Evolutionary conservation across 371 early-diverging fungal genomes (phyloP).

Genomic region (Mucor mucedo): DNA sequence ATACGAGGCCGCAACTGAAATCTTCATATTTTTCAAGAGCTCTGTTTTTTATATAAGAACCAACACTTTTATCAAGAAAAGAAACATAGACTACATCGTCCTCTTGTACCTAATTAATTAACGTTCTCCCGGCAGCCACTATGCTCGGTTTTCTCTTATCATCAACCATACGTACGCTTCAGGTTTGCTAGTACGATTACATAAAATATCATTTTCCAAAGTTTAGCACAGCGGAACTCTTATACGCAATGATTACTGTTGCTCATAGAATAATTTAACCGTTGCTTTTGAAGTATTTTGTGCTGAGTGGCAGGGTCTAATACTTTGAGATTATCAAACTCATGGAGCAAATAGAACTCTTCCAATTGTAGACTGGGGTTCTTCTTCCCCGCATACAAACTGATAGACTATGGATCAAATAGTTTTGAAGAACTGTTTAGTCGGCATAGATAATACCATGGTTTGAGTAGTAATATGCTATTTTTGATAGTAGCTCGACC

Average conservation of each 20-base stretch:
- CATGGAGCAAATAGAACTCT: background rate
- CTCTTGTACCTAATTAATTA: no score
- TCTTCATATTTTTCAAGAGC: no score
- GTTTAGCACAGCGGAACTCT: background rate
- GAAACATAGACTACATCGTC: no score
- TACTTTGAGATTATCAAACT: background rate
- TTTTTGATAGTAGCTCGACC: background rate
- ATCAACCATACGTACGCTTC: background rate
- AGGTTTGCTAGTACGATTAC: background rate
- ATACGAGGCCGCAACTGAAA: no score
- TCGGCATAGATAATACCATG: conserved; percentile 2
- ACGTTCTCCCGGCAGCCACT: no score
- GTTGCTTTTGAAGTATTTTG: background rate
- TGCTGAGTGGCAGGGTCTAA: conserved; percentile 1
- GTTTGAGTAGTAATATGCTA: background rate
- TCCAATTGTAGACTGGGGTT: background rate
- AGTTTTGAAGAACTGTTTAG: background rate
- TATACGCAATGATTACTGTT: background rate
- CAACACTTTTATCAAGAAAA: no score
- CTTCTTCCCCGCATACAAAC: conserved; percentile 7
- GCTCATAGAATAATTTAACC: background rate
- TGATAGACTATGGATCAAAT: background rate
- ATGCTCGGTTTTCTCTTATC: no score
- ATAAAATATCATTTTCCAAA: background rate
- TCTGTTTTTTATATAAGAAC: no score